Percentiles rank a stretch among this genome's conserved stretches.
These are phyloP conservation scores for Stemphylium lycopersici DNA, from an alignment of 2,329 filamentous ascomycete species.

Conservation along the genomic window DNA sequence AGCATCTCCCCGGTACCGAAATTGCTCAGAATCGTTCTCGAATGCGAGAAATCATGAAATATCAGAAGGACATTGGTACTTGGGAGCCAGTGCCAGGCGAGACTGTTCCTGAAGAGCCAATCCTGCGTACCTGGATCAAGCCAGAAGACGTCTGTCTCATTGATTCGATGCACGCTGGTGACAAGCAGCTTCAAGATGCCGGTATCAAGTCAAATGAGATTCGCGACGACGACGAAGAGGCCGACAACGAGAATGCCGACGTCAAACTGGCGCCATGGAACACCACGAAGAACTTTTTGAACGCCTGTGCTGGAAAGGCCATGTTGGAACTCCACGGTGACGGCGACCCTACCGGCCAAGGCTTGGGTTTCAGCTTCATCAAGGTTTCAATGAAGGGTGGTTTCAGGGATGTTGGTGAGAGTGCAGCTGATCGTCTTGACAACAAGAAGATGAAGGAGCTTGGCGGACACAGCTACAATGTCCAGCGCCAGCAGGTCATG, in stretches of 20 bases:
- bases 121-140: conserved; percentile 85
- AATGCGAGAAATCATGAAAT: conserved; percentile 93
- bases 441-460: conserved; percentile 71
- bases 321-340: conserved; percentile 96
- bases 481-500: conserved; percentile 88
- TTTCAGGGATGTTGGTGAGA: conserved; percentile 88
- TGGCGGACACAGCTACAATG: conserved; percentile 95
- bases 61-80: conserved; percentile 84
- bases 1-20: conserved; percentile 88
- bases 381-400: conserved; percentile 99
- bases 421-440: conserved; percentile 84
- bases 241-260: conserved; percentile 77
- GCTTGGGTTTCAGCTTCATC: conserved; percentile 95
- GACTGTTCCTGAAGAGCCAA: conserved; percentile 77
- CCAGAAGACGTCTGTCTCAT: conserved; percentile 94
- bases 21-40: conserved; percentile 97
- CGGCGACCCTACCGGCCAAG: conserved; percentile 91
- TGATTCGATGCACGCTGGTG: conserved; percentile 95
- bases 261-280: conserved; percentile 95
- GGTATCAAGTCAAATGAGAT: conserved; percentile 76
- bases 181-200: conserved; percentile 87
- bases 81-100: conserved; percentile 78
- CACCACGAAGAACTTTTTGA: conserved; percentile 93
- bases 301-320: conserved; percentile 91
- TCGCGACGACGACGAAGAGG: conserved; percentile 65